Evolutionary conservation across 768 basidiomycete species (phyloP).

Genomic region (Calocybe gangraenosa): DNA sequence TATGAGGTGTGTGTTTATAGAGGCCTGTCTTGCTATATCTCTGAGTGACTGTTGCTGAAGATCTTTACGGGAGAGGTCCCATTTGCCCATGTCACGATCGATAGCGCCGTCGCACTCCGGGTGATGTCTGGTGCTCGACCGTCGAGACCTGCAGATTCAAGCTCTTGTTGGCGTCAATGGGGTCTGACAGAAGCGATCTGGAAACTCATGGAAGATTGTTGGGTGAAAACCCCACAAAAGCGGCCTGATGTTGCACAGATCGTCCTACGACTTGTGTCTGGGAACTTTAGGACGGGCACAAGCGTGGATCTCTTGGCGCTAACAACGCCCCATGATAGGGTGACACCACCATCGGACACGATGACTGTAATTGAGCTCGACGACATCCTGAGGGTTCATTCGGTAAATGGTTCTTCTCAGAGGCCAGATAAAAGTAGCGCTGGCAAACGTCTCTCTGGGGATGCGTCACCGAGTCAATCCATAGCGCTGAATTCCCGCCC

Average conservation of each 20-base stretch:
- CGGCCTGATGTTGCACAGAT: neutral
- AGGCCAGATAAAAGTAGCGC: too few species aligned
- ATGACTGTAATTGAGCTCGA: too few species aligned
- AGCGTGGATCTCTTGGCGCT: too few species aligned
- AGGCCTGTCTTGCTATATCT: neutral
- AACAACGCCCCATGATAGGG: too few species aligned
- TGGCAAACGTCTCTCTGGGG: too few species aligned
- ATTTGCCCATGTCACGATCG: neutral
- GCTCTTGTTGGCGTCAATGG: neutral
- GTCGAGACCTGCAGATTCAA: neutral
- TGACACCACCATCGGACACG: too few species aligned
- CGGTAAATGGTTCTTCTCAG: too few species aligned
- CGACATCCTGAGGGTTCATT: too few species aligned
- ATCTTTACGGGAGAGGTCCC: neutral
- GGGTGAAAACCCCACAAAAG: neutral
- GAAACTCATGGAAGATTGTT: slow-evolving; percentile 1
- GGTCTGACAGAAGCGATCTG: neutral
- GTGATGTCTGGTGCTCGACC: neutral
- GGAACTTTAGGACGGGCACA: too few species aligned
- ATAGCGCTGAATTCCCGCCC: too few species aligned
- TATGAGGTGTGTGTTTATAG: neutral
- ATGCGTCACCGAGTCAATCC: too few species aligned
- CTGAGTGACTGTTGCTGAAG: neutral
- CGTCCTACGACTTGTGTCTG: neutral
- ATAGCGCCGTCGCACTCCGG: neutral